phyloP scores from a whole-genome alignment of 768 basidiomycete species.

The Leccinum longicurvipes region DNA sequence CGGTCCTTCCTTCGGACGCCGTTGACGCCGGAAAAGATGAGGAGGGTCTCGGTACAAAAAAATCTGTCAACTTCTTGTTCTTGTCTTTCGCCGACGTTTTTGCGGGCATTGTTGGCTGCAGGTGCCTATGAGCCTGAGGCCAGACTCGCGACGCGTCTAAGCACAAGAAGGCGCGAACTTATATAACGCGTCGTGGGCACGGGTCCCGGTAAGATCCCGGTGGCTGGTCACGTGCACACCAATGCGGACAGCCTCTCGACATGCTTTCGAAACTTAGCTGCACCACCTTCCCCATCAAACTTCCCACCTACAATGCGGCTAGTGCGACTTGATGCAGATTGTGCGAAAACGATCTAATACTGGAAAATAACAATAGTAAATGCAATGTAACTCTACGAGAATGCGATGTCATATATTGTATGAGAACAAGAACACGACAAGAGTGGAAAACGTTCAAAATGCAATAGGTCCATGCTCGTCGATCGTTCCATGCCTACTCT shows the following conservation, averaged over 20 bases:
- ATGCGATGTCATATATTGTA: constrained; percentile 2
- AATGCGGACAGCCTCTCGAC: background rate
- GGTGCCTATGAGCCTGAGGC: background rate
- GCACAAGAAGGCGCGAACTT: background rate
- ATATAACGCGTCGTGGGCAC: constrained; percentile 5
- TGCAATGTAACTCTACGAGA: constrained; percentile 5
- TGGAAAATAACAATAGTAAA: constrained; percentile 2
- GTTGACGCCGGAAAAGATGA: constrained; percentile 13
- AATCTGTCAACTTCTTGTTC: constrained; percentile 41
- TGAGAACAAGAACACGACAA: constrained; percentile 1
- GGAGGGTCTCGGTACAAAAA: constrained; percentile 38
- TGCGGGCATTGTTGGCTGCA: constrained; percentile 16
- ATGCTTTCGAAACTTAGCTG: no score
- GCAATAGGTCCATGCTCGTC: constrained; percentile 24
- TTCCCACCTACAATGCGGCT: constrained; percentile 1
- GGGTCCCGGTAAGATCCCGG: background rate
- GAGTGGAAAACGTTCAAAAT: constrained; percentile 11
- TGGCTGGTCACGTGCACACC: background rate
- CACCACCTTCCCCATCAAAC: background rate
- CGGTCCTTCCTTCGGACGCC: background rate
- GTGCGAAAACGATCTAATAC: constrained; percentile 7
- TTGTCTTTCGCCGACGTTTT: constrained; percentile 13
- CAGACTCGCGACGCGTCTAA: constrained; percentile 1
- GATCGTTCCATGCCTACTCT: constrained; percentile 33
- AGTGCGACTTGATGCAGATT: background rate